Evolutionary conservation across 2,329 filamentous ascomycete species (phyloP), one percentile per base, ranked within the genome.

Genomic region (Microcyclosporella mali): DNA sequence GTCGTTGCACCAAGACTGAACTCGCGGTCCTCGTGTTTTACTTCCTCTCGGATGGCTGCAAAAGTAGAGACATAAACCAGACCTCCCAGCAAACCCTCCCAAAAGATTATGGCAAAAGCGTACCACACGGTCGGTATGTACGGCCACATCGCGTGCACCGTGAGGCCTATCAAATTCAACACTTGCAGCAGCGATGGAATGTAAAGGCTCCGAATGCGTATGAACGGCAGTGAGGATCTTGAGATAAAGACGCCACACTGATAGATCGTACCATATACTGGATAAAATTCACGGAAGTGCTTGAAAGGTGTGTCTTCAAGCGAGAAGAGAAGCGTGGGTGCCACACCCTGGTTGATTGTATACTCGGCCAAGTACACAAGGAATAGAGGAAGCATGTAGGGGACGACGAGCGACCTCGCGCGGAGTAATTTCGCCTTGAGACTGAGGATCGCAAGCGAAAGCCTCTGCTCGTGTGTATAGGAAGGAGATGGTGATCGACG

Each of bases 321-420:
- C 0, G 89, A 88, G 61, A 95, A 98, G 3, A 98, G 77, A 0
- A 97, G 72, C 0, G 88, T 95, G 1, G 92, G 90, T 0, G 88
- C 75, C 1, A 97, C 88, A 28, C 89, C 90, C 69, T 95, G 89
- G 68, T 97, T 97, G 66, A 97, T 95, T 42, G 86, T 94, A 64
- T 98, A 98, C 70, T 98, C 92, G 43, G 89, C 88, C 28, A 97
- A 78, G 63, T 95, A 98, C 21, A 98, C 92, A 12, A 97, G 70
- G 27, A 97, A 74, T 11, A 98, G 74, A 0, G 92, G 92, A 3
- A 94, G 73, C 88, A 98, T 97, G 64, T 82, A 84, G 8, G 51
- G 51, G 10, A 53, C 25, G 19, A 52, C 46, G 9, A 54, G 42
- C 9, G 44, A 33, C 25, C 40, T 47, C 9, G 51, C 46, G 3